These are phyloP conservation scores for Fusarium duplospermum DNA, from an alignment of 2,329 filamentous ascomycete species.

Conservation along the genomic window DNA sequence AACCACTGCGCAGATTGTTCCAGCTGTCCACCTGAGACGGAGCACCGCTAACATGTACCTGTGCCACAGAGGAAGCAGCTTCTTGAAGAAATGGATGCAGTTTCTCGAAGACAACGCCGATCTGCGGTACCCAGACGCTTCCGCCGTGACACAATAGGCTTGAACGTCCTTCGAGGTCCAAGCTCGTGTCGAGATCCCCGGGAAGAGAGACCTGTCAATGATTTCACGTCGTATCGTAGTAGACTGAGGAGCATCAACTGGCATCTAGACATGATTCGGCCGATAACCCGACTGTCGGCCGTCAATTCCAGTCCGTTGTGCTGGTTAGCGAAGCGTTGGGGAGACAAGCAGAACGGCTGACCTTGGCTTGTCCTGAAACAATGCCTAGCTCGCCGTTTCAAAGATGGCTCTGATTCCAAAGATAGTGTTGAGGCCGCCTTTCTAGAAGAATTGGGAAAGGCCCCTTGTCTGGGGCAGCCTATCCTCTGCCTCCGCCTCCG, in stretches of 20 bases:
- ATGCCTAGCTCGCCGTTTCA: slow-evolving; percentile 16
- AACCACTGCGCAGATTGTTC: slow-evolving; percentile 33
- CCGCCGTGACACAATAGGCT: slow-evolving; percentile 47
- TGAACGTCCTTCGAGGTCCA: slow-evolving; percentile 10
- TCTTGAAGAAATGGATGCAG: slow-evolving; percentile 91
- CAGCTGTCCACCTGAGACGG: slow-evolving; percentile 38
- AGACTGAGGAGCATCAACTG: background rate
- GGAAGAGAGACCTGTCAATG: background rate
- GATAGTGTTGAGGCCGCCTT: slow-evolving; percentile 3
- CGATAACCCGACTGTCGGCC: slow-evolving; percentile 13
- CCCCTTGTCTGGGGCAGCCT: background rate
- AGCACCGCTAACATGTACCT: slow-evolving; percentile 26
- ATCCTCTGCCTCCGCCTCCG: background rate
- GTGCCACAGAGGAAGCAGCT: slow-evolving; percentile 77
- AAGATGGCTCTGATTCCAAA: slow-evolving; percentile 5
- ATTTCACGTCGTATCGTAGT: background rate
- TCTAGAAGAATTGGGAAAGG: slow-evolving; percentile 18
- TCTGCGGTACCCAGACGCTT: slow-evolving; percentile 83
- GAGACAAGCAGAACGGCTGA: slow-evolving; percentile 10
- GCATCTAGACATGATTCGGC: slow-evolving; percentile 10
- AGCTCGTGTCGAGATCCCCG: background rate
- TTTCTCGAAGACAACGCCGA: slow-evolving; percentile 92
- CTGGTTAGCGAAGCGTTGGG: slow-evolving; percentile 10
- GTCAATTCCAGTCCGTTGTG: slow-evolving; percentile 6
- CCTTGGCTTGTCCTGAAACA: slow-evolving; percentile 34